Base-by-base conservation (phyloP, 305 asterid genomes). In the Fraxinus platypoda region DNA sequence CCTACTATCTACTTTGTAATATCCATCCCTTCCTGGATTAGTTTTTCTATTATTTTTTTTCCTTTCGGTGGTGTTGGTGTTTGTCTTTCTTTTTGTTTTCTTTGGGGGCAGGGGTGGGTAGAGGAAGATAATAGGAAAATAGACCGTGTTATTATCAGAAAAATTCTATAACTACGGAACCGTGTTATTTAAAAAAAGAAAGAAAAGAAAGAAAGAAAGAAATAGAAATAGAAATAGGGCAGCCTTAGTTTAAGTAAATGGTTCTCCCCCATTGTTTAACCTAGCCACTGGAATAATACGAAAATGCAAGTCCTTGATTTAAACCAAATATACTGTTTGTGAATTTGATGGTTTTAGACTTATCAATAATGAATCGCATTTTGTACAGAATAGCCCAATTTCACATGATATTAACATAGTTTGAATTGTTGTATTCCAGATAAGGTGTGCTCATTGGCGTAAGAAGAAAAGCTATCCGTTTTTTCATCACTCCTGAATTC, bases 391-490 rank as follows among this genome's bases (percentile, higher is more conserved):
- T 59, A 59, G 30, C 28, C 4, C 41, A 46, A 70, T 35, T 26
- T n/a, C 12, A 6, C 43, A 17, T 25, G 34, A 30, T 73, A n/a
- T 66, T 41, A 71, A 23, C 43, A 75, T 76, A 76, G 35, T 77
- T 74, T 78, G 4, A 66, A 80, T 85, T 74, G 26, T 83, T 76
- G 80, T 43, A 28, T 81, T 82, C 83, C 94, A 95, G 99, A 91
- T 78, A 91, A 94, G 90, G 94, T 93, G 71, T 94, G 98, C 86
- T 91, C 92, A 13, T 80, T 90, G 90, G 91, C 88, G 66, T 90
- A 90, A 93, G 31, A 26, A 59, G 79, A 81, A 46, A 79, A 78
- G 81, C 13, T 64, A 17, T 11, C 80, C 2, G 38, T 66, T 66
- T 66, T 26, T 13, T 12, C 34, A 25, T 66, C 21, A 12, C 35